phyloP scores from a whole-genome alignment of 2,329 filamentous ascomycete species.

The Fusarium beomiforme region DNA sequence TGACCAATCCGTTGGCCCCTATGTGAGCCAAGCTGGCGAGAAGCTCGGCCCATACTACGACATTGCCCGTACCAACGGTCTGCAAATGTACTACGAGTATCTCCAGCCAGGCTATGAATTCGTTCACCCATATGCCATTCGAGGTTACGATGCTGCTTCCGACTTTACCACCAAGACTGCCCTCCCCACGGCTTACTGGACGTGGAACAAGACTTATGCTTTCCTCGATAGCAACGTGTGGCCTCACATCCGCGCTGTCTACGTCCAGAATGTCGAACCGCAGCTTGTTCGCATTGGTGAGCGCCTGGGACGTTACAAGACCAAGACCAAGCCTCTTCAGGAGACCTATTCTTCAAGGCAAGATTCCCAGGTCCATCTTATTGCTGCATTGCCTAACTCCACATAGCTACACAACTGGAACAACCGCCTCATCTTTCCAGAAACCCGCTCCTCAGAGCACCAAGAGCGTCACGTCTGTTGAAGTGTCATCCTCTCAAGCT shows the following conservation, averaged over 20 bases:
- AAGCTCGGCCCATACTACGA: slow-evolving; percentile 77
- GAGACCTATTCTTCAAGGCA: slow-evolving; percentile 31
- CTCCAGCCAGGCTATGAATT: slow-evolving; percentile 79
- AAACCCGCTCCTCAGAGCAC: slow-evolving; percentile 48
- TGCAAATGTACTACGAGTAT: slow-evolving; percentile 76
- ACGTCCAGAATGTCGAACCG: slow-evolving; percentile 92
- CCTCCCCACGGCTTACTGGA: slow-evolving; percentile 76
- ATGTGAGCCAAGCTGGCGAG: slow-evolving; percentile 71
- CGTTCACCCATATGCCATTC: slow-evolving; percentile 77
- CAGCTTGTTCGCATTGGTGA: slow-evolving; percentile 93
- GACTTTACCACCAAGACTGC: slow-evolving; percentile 74
- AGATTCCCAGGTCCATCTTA: background rate
- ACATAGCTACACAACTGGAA: slow-evolving; percentile 34
- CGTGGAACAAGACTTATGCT: slow-evolving; percentile 72
- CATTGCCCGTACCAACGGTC: slow-evolving; percentile 68
- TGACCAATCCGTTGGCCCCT: slow-evolving; percentile 74
- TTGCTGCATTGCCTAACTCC: slow-evolving; percentile 5
- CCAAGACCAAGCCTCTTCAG: slow-evolving; percentile 48
- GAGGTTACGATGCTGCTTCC: slow-evolving; percentile 73
- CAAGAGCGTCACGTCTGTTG: slow-evolving; percentile 42
- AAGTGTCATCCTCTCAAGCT: slow-evolving; percentile 46
- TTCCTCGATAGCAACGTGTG: slow-evolving; percentile 83
- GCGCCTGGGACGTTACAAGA: slow-evolving; percentile 79
- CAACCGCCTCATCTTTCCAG: slow-evolving; percentile 48
- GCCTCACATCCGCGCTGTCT: slow-evolving; percentile 82